phyloP scores from a whole-genome alignment of 2,329 filamentous ascomycete species.

The Verticillium klebahnii region DNA sequence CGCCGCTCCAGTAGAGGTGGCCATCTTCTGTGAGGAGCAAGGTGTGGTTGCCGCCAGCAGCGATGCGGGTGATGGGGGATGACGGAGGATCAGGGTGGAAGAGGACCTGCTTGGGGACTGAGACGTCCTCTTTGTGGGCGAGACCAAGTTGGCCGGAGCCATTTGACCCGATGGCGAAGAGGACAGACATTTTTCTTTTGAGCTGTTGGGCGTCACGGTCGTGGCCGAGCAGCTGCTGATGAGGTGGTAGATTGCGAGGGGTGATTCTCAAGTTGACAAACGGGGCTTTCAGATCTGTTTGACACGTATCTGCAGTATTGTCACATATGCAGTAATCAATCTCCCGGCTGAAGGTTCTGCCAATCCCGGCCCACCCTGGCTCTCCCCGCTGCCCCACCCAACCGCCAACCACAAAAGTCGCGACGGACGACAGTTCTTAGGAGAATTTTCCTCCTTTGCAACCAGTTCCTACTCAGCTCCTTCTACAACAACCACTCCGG shows the following conservation, averaged over 20 bases:
- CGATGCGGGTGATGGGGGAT: constrained; percentile 32
- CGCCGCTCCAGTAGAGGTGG: constrained; percentile 61
- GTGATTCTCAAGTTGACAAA: neutral
- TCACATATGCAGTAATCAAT: neutral
- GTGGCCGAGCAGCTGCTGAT: neutral
- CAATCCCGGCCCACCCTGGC: neutral
- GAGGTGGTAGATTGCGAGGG: neutral
- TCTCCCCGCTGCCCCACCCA: neutral
- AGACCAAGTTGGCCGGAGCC: constrained; percentile 71
- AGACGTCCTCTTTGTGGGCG: constrained; percentile 66
- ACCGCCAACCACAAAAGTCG: neutral
- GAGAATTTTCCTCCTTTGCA: neutral
- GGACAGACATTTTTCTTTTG: constrained; percentile 34
- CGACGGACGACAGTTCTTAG: neutral
- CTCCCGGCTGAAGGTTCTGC: neutral
- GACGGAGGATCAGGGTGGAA: constrained; percentile 41
- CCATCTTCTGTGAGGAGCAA: constrained; percentile 61
- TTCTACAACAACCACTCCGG: neutral
- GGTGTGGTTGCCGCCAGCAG: constrained; percentile 83
- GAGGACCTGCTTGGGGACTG: constrained; percentile 57
- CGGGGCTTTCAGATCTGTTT: neutral
- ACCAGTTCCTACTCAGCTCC: neutral
- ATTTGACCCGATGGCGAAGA: constrained; percentile 73
- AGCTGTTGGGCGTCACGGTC: no score
- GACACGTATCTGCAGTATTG: neutral